These are phyloP conservation scores for Termitomyces sp. DNA, from an alignment of 768 basidiomycete genomes.

Conservation along the genomic window DNA sequence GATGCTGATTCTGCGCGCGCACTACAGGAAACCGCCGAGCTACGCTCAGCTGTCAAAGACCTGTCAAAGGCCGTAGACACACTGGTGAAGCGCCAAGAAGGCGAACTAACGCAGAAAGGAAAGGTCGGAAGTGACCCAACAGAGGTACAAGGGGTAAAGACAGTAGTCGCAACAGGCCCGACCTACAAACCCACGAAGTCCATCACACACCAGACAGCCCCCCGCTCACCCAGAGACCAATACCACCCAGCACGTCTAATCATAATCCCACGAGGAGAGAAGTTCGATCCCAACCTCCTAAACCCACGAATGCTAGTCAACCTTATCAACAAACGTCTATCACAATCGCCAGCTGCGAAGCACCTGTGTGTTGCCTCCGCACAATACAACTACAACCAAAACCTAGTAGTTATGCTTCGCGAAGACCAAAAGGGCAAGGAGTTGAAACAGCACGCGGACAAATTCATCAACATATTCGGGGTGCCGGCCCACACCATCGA, in stretches of 20 bases:
- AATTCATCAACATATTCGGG: not conserved
- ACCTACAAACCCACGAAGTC: not conserved
- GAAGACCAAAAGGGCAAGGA: not conserved
- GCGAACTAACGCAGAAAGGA: no score
- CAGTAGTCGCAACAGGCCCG: no score
- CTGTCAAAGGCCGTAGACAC: no score
- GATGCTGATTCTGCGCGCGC: no score
- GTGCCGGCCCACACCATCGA: not conserved
- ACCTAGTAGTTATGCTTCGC: no score
- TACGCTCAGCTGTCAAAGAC: no score
- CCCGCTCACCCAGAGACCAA: not conserved
- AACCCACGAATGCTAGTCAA: not conserved
- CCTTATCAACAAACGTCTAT: not conserved
- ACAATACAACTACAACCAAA: no score
- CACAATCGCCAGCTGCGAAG: rapidly evolving
- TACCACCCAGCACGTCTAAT: not conserved
- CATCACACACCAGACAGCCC: not conserved
- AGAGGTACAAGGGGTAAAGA: no score
- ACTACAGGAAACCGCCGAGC: no score
- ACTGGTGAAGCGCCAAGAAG: no score
- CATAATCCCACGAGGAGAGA: not conserved
- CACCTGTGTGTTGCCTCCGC: not conserved
- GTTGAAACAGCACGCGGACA: not conserved
- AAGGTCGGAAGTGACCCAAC: no score
- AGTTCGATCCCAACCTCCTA: not conserved